Evolutionary conservation across 345 rosid species (phyloP).

Genomic region (Melastoma malabathricum): DNA sequence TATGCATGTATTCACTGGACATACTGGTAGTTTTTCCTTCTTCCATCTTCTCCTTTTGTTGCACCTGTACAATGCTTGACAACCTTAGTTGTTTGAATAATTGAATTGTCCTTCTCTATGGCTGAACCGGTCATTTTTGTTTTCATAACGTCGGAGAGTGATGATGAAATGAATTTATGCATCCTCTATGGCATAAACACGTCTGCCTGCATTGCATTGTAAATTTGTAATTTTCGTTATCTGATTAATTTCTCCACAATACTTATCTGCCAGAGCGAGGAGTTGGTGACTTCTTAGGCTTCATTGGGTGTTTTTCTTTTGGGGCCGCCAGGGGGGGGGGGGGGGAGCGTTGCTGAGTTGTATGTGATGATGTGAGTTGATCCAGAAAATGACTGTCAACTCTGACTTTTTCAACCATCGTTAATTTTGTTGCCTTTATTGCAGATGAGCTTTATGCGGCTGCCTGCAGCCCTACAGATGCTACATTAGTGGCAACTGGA

Average conservation of each 20-base stretch:
- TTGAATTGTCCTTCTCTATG: neutral
- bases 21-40: conserved; percentile 31
- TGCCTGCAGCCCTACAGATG: conserved; percentile 70
- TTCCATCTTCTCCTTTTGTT: neutral
- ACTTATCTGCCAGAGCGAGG: too few species aligned
- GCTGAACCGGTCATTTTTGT: too few species aligned
- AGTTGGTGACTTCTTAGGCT: too few species aligned
- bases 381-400: neutral
- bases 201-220: too few species aligned
- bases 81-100: neutral
- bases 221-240: too few species aligned
- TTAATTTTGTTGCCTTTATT: neutral
- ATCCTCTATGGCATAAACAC: too few species aligned
- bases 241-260: too few species aligned
- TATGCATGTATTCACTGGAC: conserved; percentile 78
- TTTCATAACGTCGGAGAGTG: too few species aligned
- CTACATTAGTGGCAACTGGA: conserved; percentile 78
- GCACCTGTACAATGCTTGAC: neutral
- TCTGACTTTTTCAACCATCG: neutral
- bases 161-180: too few species aligned
- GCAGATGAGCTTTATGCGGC: conserved; percentile 67
- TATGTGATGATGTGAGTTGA: neutral
- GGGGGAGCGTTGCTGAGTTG: too few species aligned
- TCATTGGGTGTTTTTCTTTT: too few species aligned
- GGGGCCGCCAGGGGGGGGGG: too few species aligned